Evolutionary conservation across 1,139 yeast genomes (phyloP).

Genomic region (Yamadazyma aaseri): DNA sequence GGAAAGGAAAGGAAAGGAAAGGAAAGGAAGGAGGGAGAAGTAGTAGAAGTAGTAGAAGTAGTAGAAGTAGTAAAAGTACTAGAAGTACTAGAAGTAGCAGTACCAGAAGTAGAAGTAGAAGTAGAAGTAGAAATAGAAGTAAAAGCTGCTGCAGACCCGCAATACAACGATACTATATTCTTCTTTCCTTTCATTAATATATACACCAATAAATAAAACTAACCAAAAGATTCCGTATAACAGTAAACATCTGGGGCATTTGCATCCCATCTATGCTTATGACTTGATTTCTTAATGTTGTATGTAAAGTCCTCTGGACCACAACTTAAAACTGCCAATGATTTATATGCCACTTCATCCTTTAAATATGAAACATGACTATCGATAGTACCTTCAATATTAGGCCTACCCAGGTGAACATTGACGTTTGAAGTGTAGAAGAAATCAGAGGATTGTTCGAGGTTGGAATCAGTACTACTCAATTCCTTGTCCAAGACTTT

Average conservation of each 20-base stretch:
- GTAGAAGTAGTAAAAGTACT: too few relatives aligned
- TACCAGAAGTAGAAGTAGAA: too few relatives aligned
- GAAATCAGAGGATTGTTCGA: constrained; percentile 2
- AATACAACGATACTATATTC: too few relatives aligned
- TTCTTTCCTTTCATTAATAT: constrained; percentile 1
- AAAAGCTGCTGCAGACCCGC: too few relatives aligned
- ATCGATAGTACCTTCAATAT: constrained; percentile 7
- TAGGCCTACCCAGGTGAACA: constrained; percentile 14
- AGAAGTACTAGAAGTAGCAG: too few relatives aligned
- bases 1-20: too few relatives aligned
- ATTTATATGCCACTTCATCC: constrained; percentile 13
- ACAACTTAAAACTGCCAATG: constrained; percentile 38
- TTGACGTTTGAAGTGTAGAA: constrained; percentile 10
- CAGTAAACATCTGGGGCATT: constrained; percentile 36
- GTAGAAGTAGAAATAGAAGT: too few relatives aligned
- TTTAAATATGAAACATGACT: constrained; percentile 9
- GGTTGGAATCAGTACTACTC: neutral
- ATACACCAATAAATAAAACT: constrained; percentile 5
- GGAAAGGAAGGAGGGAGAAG: too few relatives aligned
- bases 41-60: too few relatives aligned
- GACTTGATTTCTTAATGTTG: constrained; percentile 26
- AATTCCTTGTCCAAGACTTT: neutral
- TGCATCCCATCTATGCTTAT: constrained; percentile 24
- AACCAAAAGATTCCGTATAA: constrained; percentile 30
- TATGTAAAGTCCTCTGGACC: constrained; percentile 34